Conservation (phyloP, 1,284 basidiomycete species). For the Trichosporon sp. region DNA sequence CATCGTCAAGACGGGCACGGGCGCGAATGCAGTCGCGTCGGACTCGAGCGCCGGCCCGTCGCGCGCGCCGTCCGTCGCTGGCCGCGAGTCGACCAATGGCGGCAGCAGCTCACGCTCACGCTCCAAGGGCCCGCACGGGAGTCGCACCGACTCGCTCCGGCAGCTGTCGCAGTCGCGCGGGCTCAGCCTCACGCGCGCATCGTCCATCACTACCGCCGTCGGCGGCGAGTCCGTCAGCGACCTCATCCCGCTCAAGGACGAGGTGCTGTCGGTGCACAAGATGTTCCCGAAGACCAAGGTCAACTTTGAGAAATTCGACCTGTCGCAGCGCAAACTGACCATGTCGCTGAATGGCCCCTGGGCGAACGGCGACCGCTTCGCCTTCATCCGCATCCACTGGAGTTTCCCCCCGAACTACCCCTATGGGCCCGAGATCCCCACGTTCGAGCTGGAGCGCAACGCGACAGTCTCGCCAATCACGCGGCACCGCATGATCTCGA, state of each 20-base stretch:
- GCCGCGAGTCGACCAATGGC: slow-evolving; percentile 1
- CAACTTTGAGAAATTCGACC: slow-evolving; percentile 80
- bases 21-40: not conserved
- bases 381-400: slow-evolving; percentile 74
- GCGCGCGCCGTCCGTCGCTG: slow-evolving; percentile 5
- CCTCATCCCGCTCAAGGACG: slow-evolving; percentile 65
- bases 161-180: not conserved
- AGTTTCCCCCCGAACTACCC: slow-evolving; percentile 82
- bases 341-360: slow-evolving; percentile 84
- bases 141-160: not conserved
- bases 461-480: slow-evolving; percentile 70
- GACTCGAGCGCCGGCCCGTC: slow-evolving; percentile 9
- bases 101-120: slow-evolving; percentile 31
- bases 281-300: slow-evolving; percentile 65
- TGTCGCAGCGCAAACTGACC: slow-evolving; percentile 73
- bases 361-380: slow-evolving; percentile 61
- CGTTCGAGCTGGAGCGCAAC: slow-evolving; percentile 74
- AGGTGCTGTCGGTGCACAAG: slow-evolving; percentile 73
- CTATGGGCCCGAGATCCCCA: slow-evolving; percentile 60
- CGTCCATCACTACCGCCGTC: not conserved
- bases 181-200: slow-evolving; percentile 7
- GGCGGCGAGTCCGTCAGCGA: slow-evolving; percentile 21
- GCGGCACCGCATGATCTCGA: slow-evolving; percentile 67
- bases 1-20: slow-evolving; percentile 32
- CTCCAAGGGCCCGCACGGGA: not conserved